phyloP scores from a whole-genome alignment of 331 rosid species.

The Quercus lobata region DNA sequence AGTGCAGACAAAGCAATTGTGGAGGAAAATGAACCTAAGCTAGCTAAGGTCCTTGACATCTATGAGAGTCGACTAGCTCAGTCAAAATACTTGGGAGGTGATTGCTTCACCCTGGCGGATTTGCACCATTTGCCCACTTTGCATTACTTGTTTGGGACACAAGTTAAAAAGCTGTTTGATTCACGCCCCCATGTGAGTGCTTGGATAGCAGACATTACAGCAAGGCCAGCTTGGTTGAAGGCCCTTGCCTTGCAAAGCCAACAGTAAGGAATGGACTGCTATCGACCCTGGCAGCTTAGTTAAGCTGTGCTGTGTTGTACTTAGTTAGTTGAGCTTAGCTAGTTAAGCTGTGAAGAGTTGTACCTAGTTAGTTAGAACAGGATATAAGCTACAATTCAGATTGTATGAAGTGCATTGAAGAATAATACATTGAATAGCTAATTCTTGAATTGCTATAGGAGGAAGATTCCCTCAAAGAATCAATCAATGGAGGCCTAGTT shows the following conservation, averaged over 20 bases:
- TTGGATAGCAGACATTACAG: constrained; percentile 62
- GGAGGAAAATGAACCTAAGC: constrained; percentile 44
- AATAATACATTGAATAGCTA: too few species aligned
- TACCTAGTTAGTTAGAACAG: too few species aligned
- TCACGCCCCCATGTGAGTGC: constrained; percentile 44
- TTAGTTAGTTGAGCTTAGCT: too few species aligned
- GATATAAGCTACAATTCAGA: too few species aligned
- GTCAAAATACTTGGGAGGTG: constrained; percentile 60
- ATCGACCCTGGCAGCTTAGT: too few species aligned
- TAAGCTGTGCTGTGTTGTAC: too few species aligned
- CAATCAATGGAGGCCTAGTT: too few species aligned
- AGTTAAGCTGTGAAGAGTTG: too few species aligned
- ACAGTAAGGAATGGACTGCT: not conserved
- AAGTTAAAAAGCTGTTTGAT: constrained; percentile 37
- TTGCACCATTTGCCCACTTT: constrained; percentile 56
- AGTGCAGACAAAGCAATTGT: constrained; percentile 33
- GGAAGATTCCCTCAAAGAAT: too few species aligned
- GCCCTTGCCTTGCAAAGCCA: constrained; percentile 40
- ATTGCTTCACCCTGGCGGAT: constrained; percentile 56
- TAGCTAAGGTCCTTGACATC: constrained; percentile 46
- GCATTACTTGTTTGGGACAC: constrained; percentile 39
- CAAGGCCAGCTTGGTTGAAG: constrained; percentile 69
- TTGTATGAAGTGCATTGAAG: too few species aligned
- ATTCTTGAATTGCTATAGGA: too few species aligned
- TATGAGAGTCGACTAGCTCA: constrained; percentile 46